Base-by-base conservation (phyloP, 805 yeast species). In the Metschnikowia matae region DNA sequence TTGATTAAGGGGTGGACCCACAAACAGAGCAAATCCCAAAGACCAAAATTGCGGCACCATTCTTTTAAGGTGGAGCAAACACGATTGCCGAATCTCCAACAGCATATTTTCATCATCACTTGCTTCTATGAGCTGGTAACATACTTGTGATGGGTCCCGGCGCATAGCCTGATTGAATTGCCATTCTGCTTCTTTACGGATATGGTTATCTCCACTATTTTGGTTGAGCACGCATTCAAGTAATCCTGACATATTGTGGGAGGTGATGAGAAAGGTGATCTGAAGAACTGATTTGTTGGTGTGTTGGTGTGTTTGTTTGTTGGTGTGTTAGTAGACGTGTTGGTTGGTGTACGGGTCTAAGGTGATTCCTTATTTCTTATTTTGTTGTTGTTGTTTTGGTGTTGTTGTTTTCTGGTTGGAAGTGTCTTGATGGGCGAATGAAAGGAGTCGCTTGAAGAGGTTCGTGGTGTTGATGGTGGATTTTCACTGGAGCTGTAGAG, bases 21-120 rank as follows among this genome's bases (percentile, higher is more conserved):
- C 65, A 63, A 80, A 91, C 14, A 88, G 83, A 48, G 79, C 83
- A 64, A 90, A 89, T 0, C 87, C 96, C 6, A 90, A 80, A 14
- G 90, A 82, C 98, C 98, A 91, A 59, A 79, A 82, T 57, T 75
- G 69, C 0, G 90, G 86, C 1, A 88, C 85, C 15, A 85, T 64
- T 48, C 86, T 74, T 60, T 87, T 85, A 56, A 88, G 64, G 53
- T 86, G 83, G 33, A 89, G 68, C 37, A 90, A 65, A 14, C 86
- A 78, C 40, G 86, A 74, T 63, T 86, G 96, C 57, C 86, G 71
- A 0, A 74, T 51, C 4, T 76, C 64, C 2, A 75, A 46, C 0
- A 71, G 29, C 11, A 26, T 26, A 11, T 2, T 26, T 26, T 26
- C 29, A 26, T 26, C 29, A 8, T 11, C 11, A 37, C 26, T 7